phyloP scores from a whole-genome alignment of 2,329 filamentous ascomycete species.

The Verticillium klebahnii region DNA sequence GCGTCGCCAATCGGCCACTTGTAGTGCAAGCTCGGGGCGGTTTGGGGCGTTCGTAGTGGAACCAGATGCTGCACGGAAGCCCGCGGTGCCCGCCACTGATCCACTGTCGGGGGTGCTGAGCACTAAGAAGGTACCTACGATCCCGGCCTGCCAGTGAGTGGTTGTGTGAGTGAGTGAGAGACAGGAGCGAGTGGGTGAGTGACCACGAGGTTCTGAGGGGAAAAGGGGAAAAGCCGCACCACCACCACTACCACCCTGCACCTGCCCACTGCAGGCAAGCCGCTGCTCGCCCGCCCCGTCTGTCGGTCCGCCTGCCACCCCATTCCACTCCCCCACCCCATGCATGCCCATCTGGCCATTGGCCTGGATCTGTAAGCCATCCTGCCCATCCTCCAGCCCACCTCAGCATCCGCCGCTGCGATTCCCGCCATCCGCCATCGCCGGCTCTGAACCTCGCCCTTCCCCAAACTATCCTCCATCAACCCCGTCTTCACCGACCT shows the following conservation, averaged over 20 bases:
- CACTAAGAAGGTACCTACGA: not conserved
- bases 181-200: not conserved
- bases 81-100: not conserved
- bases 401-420: not conserved
- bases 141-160: not conserved
- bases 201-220: not conserved
- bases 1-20: not conserved
- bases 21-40: not conserved
- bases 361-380: not conserved
- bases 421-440: slow-evolving; percentile 14
- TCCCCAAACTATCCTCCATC: slow-evolving; percentile 5
- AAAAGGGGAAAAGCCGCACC: not conserved
- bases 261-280: not conserved
- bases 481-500: slow-evolving; percentile 5
- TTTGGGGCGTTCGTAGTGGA: not conserved
- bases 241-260: not conserved
- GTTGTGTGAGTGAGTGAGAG: too few relatives aligned
- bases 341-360: not conserved
- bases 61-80: not conserved
- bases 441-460: not conserved
- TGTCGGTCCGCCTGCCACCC: not conserved
- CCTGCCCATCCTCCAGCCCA: not conserved
- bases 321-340: not conserved
- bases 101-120: not conserved
- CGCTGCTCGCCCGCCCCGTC: not conserved